Evolutionary conservation across 495 filamentous ascomycete genomes (phyloP).

Genomic region (Recurvomyces mirabilis): DNA sequence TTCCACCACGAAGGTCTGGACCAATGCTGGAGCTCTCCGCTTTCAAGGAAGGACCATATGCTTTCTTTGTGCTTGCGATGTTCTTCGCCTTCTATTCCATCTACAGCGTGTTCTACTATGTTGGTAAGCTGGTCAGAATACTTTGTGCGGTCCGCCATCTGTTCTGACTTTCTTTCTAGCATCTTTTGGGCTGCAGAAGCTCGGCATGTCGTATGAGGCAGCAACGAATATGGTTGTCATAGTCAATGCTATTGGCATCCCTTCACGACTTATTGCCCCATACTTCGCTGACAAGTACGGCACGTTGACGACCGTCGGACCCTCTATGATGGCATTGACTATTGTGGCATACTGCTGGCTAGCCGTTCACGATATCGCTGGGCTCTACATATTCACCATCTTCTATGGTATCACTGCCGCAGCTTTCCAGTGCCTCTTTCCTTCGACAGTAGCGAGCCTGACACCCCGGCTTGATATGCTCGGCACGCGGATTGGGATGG

Average conservation of each 20-base stretch:
- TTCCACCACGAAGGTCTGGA: constrained; percentile 32
- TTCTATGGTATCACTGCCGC: constrained; percentile 27
- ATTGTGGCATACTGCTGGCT: constrained; percentile 29
- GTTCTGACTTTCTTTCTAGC: constrained; percentile 2
- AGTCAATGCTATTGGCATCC: constrained; percentile 29
- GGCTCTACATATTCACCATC: constrained; percentile 26
- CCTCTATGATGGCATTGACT: constrained; percentile 18
- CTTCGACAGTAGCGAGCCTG: constrained; percentile 24
- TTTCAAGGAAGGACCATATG: constrained; percentile 30
- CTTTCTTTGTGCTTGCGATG: constrained; percentile 27
- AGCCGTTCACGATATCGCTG: constrained; percentile 15
- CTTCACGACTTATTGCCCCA: constrained; percentile 27
- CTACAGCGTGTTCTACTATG: constrained; percentile 33
- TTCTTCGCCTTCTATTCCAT: constrained; percentile 31
- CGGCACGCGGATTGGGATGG: constrained; percentile 31
- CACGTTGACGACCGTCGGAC: constrained; percentile 29
- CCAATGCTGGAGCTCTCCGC: constrained; percentile 33
- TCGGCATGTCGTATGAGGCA: constrained; percentile 22
- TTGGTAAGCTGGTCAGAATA: background rate
- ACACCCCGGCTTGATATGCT: constrained; percentile 29
- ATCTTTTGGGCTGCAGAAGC: constrained; percentile 22
- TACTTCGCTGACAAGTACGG: constrained; percentile 29
- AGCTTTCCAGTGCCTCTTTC: constrained; percentile 29
- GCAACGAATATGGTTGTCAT: constrained; percentile 27
- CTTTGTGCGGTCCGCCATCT: background rate